Percentiles rank a stretch among this genome's conserved stretches.
Conservation (phyloP, 768 basidiomycete species). For the Pleurotus tuber-regium region DNA sequence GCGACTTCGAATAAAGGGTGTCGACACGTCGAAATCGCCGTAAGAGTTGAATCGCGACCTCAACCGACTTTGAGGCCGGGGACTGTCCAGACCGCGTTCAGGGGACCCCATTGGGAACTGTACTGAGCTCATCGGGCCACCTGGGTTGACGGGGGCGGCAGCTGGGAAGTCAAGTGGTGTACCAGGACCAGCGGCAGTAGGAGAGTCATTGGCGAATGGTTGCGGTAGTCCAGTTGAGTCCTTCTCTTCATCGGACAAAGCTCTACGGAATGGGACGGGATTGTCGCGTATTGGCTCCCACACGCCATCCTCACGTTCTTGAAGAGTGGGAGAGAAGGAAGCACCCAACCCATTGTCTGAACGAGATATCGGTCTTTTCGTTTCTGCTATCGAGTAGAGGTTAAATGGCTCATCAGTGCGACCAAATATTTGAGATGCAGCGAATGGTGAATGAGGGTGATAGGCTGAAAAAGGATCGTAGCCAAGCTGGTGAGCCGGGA, state of each 20-base stretch:
- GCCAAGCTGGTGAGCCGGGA: constrained; percentile 78
- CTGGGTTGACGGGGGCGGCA: constrained; percentile 47
- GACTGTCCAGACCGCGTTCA: constrained; percentile 61
- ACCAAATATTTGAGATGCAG: constrained; percentile 81
- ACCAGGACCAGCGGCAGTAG: constrained; percentile 41
- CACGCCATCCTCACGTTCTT: constrained; percentile 38
- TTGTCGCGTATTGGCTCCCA: constrained; percentile 53
- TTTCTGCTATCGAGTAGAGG: constrained; percentile 81
- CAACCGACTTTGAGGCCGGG: constrained; percentile 43
- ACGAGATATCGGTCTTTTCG: constrained; percentile 50
- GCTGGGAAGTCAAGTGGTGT: constrained; percentile 58
- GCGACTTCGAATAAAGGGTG: constrained; percentile 83
- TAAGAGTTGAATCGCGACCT: constrained; percentile 70
- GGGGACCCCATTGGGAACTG: constrained; percentile 82
- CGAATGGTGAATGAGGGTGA: constrained; percentile 84
- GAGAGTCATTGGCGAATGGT: constrained; percentile 40
- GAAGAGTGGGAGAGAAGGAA: constrained; percentile 47
- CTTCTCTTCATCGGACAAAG: constrained; percentile 75
- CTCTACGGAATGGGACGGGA: constrained; percentile 73
- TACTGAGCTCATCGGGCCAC: constrained; percentile 64
- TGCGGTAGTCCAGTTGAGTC: constrained; percentile 43
- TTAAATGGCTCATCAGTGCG: constrained; percentile 77
- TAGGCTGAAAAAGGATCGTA: constrained; percentile 30
- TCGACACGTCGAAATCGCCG: constrained; percentile 67
- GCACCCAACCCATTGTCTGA: constrained; percentile 53